Evolutionary conservation across 176 grass and related monocot species (phyloP), one percentile per base, ranked within the genome.

Genomic region (Musa acuminata): DNA sequence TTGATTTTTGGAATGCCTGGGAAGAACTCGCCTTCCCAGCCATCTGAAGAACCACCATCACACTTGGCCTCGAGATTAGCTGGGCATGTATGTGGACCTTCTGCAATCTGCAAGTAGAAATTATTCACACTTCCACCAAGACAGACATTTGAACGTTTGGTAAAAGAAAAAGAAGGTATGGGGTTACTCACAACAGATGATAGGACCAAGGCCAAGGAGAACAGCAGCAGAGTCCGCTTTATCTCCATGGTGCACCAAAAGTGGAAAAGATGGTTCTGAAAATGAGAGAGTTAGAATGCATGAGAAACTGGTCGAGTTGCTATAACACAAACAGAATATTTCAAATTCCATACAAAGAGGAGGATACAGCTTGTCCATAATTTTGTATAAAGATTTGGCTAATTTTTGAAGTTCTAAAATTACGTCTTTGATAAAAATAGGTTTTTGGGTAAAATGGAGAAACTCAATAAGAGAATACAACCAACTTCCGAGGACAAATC

Each of bases 21-120:
- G 77, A 98, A 98, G 76, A 91, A 98, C 67, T 94, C 90, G 13
- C 90, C 90, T 84, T 84, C 83, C 90, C 88, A 98, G 19, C 74
- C 83, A 70, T 82, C 86, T 8, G 82, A 83, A 26, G 76, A 57
- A 4, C 48, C 89, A 52, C 67, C 90, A 62, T 20, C 76, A 14
- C 90, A 91, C 19, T 87, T 82, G 7, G 72, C 73, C 23, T 85
- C 82, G 0, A 91, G 74, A 71, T 98, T 86, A 0, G 95, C 90
- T 1, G 76, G 84, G 29, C 95, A 98, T 17, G 78, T 91, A 21
- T 85, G 70, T 67, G 72, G 68, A 0, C 22, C 64, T 9, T 25
- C 23, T 22, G 80, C 86, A 29, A 94, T 69, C 95, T 94, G 48
- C 57, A 70, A 79, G 12, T 49, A 58, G 8, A 71, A 49, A 24